Conservation (phyloP, 2,329 filamentous ascomycete species). For the Botrytis elliptica region DNA sequence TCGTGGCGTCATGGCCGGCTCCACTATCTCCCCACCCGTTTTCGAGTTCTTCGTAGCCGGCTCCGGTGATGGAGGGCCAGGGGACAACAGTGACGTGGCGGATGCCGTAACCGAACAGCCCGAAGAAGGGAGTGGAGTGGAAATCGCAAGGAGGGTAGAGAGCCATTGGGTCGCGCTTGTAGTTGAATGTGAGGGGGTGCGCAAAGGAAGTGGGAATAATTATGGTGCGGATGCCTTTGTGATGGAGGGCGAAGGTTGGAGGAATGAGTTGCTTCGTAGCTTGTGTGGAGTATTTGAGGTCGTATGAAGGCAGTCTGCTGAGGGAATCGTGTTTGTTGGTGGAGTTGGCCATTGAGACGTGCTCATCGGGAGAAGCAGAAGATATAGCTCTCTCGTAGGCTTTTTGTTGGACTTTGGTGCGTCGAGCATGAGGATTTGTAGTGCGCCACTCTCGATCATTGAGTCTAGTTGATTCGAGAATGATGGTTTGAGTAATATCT, state of each 20-base stretch:
- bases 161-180: constrained; percentile 21
- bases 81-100: constrained; percentile 29
- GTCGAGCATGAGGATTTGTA: background rate
- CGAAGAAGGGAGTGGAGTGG: constrained; percentile 33
- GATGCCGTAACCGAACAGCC: constrained; percentile 30
- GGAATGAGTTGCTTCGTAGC: background rate
- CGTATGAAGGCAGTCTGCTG: background rate
- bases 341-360: background rate
- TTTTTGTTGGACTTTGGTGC: constrained; percentile 6
- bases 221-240: constrained; percentile 19
- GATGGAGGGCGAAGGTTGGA: background rate
- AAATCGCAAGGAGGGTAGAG: constrained; percentile 28
- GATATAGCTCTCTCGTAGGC: background rate
- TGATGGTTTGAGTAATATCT: constrained; percentile 16
- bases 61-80: constrained; percentile 1
- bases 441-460: constrained; percentile 11
- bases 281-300: background rate
- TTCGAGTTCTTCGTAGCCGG: constrained; percentile 31
- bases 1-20: background rate
- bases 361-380: background rate
- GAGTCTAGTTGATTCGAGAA: constrained; percentile 9
- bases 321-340: background rate
- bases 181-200: constrained; percentile 37
- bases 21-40: constrained; percentile 25
- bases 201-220: constrained; percentile 33